phyloP scores from a whole-genome alignment of 345 rosid genomes.

The Ailanthus altissimus region DNA sequence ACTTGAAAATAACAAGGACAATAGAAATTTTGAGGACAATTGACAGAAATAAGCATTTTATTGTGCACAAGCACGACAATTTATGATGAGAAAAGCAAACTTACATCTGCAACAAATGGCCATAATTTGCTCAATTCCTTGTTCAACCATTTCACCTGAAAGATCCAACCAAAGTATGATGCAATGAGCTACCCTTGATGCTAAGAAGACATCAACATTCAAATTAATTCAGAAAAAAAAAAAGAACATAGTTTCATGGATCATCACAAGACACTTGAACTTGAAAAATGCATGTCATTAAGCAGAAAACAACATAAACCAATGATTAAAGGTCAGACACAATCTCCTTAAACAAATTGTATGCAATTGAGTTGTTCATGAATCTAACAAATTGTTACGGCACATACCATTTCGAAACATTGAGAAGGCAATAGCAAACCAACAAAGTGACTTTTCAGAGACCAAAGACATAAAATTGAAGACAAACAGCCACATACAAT shows the following conservation, averaged over 20 bases:
- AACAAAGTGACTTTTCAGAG: background rate
- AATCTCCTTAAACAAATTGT: background rate
- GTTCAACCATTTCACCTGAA: constrained; percentile 98
- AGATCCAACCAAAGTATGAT: constrained; percentile 20
- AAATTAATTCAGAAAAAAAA: background rate
- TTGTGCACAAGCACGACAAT: constrained; percentile 1
- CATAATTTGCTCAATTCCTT: constrained; percentile 89
- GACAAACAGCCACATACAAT: background rate
- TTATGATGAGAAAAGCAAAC: constrained; percentile 20
- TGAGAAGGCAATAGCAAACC: background rate
- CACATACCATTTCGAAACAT: background rate
- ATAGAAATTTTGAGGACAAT: background rate
- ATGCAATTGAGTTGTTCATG: background rate
- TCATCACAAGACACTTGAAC: background rate
- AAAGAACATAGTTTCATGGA: background rate
- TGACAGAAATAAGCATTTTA: constrained; percentile 10
- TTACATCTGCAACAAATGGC: constrained; percentile 98
- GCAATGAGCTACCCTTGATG: constrained; percentile 12
- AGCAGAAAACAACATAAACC: background rate
- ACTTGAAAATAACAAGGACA: background rate
- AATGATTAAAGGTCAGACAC: background rate
- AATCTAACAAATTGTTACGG: background rate
- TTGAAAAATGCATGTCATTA: background rate
- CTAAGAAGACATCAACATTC: background rate
- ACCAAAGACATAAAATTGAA: background rate